Evolutionary conservation across 305 asterid species (phyloP), one percentile per base, ranked within the genome.

Genomic region (Coffea humblotiana): DNA sequence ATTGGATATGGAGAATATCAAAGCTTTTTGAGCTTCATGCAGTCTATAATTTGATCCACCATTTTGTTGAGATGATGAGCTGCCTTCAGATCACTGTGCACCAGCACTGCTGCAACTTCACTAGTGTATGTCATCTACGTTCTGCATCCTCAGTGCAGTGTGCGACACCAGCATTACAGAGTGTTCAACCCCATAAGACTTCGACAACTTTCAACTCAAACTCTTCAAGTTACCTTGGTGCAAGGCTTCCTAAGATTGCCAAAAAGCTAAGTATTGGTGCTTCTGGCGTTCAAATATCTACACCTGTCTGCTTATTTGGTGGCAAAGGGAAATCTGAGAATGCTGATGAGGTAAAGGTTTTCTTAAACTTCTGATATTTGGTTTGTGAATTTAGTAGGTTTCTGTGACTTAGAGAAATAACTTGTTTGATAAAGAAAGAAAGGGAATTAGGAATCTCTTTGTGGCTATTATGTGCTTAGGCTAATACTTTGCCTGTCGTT

Each of bases 221-320:
- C 21, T 80, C 83, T 43, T 54, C 76, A n/a, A 80, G 73, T 21
- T 80, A 56, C 65, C 45, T 45, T 8, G 77, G 80, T 65, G 13
- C 48, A 61, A 45, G 49, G 35, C n/a, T 70, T 32, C 73, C 63
- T 58, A 43, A 3, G 35, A 25, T 21, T 58, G 14, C 81, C 76
- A 60, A 82, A 83, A 87, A 83, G 67, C 75, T 51, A 71, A 82
- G 83, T 75, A 72, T 84, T 74, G 76, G 75, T 25, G 67, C 82
- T 58, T 75, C 85, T 77, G 78, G 76, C 65, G 79, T 75, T 83
- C 88, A 74, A 67, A 81, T 61, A 68, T 75, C 82, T 76, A 64
- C 89, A 52, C 83, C 85, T 71, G 88, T 88, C 58, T 91, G 93
- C 83, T 81, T 83, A 83, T 90, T 90, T 83, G 93, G 93, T 71